Conservation (phyloP, 495 filamentous ascomycete genomes). For the Pyrenopolyporus hunteri region DNA sequence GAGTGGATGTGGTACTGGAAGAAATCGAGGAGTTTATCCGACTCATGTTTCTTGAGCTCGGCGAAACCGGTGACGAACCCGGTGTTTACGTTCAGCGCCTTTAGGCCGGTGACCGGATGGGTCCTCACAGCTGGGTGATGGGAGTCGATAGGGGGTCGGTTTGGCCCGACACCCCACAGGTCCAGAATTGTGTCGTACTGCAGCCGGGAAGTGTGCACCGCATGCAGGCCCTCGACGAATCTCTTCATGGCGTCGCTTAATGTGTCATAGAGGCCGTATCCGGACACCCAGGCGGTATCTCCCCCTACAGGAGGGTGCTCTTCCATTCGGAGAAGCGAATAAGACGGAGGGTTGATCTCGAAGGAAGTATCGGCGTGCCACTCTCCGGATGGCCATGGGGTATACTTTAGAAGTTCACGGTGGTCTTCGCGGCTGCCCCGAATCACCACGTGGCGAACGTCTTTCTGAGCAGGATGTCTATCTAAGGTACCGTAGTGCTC, state of each 20-base stretch:
- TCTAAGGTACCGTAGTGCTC: slow-evolving; percentile 59
- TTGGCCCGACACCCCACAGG: slow-evolving; percentile 55
- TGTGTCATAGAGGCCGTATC: slow-evolving; percentile 59
- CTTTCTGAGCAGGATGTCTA: slow-evolving; percentile 58
- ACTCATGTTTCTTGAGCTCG: slow-evolving; percentile 61
- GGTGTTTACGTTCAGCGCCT: slow-evolving; percentile 58
- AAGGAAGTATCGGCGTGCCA: slow-evolving; percentile 61
- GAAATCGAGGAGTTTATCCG: slow-evolving; percentile 59
- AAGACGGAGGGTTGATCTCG: slow-evolving; percentile 59
- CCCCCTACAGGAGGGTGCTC: slow-evolving; percentile 60
- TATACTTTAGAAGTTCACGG: slow-evolving; percentile 39
- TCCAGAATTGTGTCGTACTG: slow-evolving; percentile 56
- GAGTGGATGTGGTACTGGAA: slow-evolving; percentile 59
- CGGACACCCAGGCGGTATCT: slow-evolving; percentile 60
- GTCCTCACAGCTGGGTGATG: slow-evolving; percentile 62
- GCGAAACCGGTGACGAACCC: slow-evolving; percentile 60
- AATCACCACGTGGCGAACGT: slow-evolving; percentile 42
- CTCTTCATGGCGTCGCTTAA: slow-evolving; percentile 53
- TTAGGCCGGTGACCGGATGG: slow-evolving; percentile 60
- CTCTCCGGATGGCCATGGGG: slow-evolving; percentile 46
- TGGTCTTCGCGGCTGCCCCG: slow-evolving; percentile 40
- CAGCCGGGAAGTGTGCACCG: slow-evolving; percentile 56
- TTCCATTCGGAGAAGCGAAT: slow-evolving; percentile 61
- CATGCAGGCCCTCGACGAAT: slow-evolving; percentile 57
- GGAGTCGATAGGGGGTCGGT: slow-evolving; percentile 57